phyloP scores from a whole-genome alignment of 1,139 yeast species.

The Hyphopichia wangnamkhiaoensis region DNA sequence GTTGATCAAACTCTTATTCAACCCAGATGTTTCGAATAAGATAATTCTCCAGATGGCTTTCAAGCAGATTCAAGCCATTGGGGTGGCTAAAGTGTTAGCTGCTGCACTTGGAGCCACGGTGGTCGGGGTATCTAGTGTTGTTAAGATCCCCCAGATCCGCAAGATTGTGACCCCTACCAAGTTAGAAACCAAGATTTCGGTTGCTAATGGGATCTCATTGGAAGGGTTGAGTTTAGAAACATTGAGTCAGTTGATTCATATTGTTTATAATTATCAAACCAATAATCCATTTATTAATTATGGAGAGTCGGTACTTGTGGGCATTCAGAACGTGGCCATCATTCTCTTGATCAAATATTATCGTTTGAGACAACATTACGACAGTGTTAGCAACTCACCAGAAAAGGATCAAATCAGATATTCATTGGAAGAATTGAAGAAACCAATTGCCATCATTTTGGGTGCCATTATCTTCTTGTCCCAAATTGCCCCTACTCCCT shows the following conservation, averaged over 20 bases:
- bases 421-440: conserved; percentile 20
- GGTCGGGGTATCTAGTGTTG: conserved; percentile 43
- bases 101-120: conserved; percentile 35
- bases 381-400: conserved; percentile 11
- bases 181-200: conserved; percentile 28
- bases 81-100: conserved; percentile 38
- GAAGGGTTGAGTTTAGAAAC: conserved; percentile 41
- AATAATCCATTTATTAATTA: conserved; percentile 40
- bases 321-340: conserved; percentile 41
- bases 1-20: conserved; percentile 34
- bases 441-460: conserved; percentile 29
- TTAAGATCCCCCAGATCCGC: conserved; percentile 45
- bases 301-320: conserved; percentile 45
- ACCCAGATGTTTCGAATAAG: conserved; percentile 44
- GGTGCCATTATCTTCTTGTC: conserved; percentile 31
- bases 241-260: conserved; percentile 41
- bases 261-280: conserved; percentile 39
- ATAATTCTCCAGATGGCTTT: conserved; percentile 41
- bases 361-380: conserved; percentile 22
- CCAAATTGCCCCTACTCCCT: conserved; percentile 32
- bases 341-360: conserved; percentile 41
- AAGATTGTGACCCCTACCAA: conserved; percentile 34
- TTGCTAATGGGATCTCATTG: conserved; percentile 42
- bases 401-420: conserved; percentile 21
- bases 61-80: conserved; percentile 37